Evolutionary conservation across 306 rosid genomes (phyloP).

Genomic region (Vachellia collinsii): DNA sequence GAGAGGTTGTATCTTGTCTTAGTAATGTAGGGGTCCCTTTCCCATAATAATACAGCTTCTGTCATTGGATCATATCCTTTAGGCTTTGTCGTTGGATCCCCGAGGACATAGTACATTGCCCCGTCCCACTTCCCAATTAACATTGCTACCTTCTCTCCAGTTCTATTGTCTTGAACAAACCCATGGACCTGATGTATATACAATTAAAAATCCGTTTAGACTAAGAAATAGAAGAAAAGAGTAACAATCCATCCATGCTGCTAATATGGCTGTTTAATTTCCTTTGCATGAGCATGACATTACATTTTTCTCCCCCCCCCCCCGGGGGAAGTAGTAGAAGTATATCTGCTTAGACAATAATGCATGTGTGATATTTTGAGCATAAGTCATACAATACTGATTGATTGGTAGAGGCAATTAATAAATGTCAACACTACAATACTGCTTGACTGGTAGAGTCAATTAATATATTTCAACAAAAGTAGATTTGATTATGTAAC

Average conservation of each 20-base stretch:
- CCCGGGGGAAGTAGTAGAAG: slow-evolving; percentile 18
- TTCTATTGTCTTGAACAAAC: slow-evolving; percentile 96
- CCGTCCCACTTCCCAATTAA: slow-evolving; percentile 97
- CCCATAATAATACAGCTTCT: slow-evolving; percentile 95
- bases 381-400: neutral
- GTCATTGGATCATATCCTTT: slow-evolving; percentile 99
- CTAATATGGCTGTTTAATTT: slow-evolving; percentile 15
- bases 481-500: neutral
- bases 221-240: neutral
- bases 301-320: neutral
- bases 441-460: slow-evolving; percentile 6
- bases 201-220: slow-evolving; percentile 18
- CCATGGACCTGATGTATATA: slow-evolving; percentile 85
- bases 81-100: slow-evolving; percentile 92
- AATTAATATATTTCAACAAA: slow-evolving; percentile 10
- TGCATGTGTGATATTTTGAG: neutral
- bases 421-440: slow-evolving; percentile 2
- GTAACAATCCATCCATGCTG: slow-evolving; percentile 17
- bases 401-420: slow-evolving; percentile 15
- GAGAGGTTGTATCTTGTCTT: slow-evolving; percentile 97
- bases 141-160: slow-evolving; percentile 99
- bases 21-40: slow-evolving; percentile 63
- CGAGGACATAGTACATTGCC: slow-evolving; percentile 97
- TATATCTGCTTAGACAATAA: slow-evolving; percentile 6
- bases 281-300: neutral